Conservation (phyloP, 1,284 basidiomycete species). For the Ganoderma lucidum region DNA sequence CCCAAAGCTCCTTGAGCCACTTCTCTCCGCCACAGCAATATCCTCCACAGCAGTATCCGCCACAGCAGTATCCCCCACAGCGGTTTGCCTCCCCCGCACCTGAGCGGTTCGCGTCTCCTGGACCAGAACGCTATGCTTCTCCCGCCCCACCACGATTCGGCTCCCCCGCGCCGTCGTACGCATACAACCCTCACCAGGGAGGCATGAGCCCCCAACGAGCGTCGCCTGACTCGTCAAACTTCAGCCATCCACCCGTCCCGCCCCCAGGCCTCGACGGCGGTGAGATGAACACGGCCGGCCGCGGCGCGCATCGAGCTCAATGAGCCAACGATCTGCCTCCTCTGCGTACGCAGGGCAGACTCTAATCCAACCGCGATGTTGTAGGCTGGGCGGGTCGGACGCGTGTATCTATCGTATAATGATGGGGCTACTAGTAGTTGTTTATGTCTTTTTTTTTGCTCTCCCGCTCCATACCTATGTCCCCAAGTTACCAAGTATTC, state of each 20-base stretch:
- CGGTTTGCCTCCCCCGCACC: constrained; percentile 1
- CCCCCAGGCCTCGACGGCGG: constrained; percentile 32
- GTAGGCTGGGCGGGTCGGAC: constrained; percentile 21
- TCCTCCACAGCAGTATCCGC: constrained; percentile 29
- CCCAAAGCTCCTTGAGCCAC: constrained; percentile 35
- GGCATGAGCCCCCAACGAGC: constrained; percentile 19
- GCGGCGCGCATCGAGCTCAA: constrained; percentile 31
- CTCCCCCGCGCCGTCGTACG: constrained; percentile 33
- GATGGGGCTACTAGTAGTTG: constrained; percentile 29
- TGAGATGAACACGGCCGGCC: constrained; percentile 33
- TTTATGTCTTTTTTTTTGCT: constrained; percentile 20
- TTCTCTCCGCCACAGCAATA: constrained; percentile 39
- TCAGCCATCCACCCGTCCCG: constrained; percentile 26
- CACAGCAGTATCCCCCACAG: constrained; percentile 31
- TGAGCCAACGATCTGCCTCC: constrained; percentile 4
- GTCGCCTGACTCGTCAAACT: constrained; percentile 27
- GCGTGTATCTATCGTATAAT: constrained; percentile 14
- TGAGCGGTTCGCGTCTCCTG: background rate
- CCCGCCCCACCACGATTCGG: background rate
- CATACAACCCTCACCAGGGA: constrained; percentile 26
- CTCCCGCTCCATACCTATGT: constrained; percentile 10
- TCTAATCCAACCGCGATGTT: constrained; percentile 11
- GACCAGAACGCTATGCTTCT: constrained; percentile 6
- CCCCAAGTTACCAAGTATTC: background rate
- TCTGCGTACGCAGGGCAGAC: background rate